Conservation (phyloP, 2,329 filamentous ascomycete genomes). For the Exophiala mesophila region DNA sequence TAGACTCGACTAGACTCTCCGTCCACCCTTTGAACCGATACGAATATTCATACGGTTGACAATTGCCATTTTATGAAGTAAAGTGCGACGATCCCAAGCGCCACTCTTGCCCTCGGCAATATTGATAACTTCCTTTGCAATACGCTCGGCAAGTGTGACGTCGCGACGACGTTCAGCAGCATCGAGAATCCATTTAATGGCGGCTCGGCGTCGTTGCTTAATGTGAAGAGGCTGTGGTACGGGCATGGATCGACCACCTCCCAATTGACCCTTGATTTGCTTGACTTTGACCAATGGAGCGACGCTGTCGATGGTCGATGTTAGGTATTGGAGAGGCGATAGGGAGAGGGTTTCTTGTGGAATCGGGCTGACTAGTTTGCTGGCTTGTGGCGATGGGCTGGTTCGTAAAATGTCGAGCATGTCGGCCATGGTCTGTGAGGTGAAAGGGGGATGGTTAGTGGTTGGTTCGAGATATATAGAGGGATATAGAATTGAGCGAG, state of each 20-base stretch:
- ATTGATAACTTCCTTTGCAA: conserved; percentile 80
- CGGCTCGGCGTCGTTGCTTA: conserved; percentile 70
- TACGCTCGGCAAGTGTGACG: conserved; percentile 66
- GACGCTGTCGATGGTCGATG: conserved; percentile 85
- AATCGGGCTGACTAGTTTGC: conserved; percentile 60
- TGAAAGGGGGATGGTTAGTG: too few species aligned
- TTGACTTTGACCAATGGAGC: conserved; percentile 80
- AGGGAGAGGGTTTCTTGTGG: conserved; percentile 76
- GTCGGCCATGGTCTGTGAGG: conserved; percentile 74
- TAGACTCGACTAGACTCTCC: too few species aligned
- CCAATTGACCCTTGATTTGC: conserved; percentile 69
- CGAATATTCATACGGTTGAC: conserved; percentile 72
- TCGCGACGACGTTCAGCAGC: conserved; percentile 73
- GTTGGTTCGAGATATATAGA: too few species aligned
- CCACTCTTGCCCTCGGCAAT: conserved; percentile 80
- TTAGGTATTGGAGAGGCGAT: conserved; percentile 84
- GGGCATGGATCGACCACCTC: conserved; percentile 79
- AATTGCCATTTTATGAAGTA: conserved; percentile 76
- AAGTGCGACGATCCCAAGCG: conserved; percentile 76
- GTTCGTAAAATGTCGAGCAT: conserved; percentile 82
- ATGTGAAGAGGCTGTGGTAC: conserved; percentile 71
- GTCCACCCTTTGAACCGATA: too few species aligned
- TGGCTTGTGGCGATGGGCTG: conserved; percentile 70
- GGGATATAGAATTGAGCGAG: too few species aligned
- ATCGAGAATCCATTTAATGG: conserved; percentile 85